These are phyloP conservation scores for Pichia phayaonensis DNA, from an alignment of 805 yeast genomes.

Conservation along the genomic window DNA sequence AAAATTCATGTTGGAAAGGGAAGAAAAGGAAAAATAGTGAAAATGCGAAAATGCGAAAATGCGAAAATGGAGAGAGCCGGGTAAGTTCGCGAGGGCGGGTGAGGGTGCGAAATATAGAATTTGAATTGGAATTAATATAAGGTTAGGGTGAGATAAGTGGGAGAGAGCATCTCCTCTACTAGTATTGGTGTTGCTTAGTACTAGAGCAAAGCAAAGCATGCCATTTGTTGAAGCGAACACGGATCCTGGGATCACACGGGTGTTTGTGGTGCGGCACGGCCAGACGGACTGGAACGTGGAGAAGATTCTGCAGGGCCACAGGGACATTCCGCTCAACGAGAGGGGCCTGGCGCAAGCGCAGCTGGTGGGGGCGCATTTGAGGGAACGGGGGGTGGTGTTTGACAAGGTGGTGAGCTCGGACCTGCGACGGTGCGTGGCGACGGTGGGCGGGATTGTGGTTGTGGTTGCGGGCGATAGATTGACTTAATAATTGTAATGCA, in stretches of 20 bases:
- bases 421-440: constrained; percentile 41
- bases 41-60: no score
- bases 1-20: background rate
- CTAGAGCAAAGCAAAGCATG: no score
- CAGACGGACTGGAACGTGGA: constrained; percentile 68
- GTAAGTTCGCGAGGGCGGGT: background rate
- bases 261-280: constrained; percentile 74
- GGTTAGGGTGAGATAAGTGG: background rate
- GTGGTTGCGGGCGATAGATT: constrained; percentile 62
- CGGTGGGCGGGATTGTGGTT: no score
- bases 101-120: no score
- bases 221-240: background rate
- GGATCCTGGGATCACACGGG: constrained; percentile 16
- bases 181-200: no score
- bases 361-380: constrained; percentile 40
- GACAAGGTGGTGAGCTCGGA: constrained; percentile 48
- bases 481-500: constrained; percentile 74
- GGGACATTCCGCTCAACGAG: constrained; percentile 54
- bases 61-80: background rate
- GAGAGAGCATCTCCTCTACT: no score
- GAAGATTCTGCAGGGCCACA: constrained; percentile 74
- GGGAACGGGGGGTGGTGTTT: constrained; percentile 25
- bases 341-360: constrained; percentile 57
- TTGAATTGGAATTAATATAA: no score
- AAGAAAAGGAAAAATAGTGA: background rate